Evolutionary conservation across 352 stramenopile genomes (phyloP), one percentile per base, ranked within the genome.

Genomic region (Pythium dissimile): DNA sequence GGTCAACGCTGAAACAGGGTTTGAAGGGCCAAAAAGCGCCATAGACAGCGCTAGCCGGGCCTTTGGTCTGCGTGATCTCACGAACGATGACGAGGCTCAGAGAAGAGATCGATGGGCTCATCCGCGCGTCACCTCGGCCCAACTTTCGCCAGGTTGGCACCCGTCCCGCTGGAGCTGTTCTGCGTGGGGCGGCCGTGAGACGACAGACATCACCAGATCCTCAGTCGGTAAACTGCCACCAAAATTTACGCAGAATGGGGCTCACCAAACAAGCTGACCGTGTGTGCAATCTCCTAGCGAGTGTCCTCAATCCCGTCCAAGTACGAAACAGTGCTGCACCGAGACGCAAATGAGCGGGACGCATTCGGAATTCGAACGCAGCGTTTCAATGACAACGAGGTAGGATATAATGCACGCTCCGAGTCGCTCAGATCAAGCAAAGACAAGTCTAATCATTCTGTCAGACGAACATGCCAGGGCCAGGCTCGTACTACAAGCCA

Each of bases 221-320:
- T 15, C 47, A 67, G 38, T 60, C 62, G 38, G 64, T 72, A 56
- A 15, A 49, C 9, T 42, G 13, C 27, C 27, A n/a, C n/a, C n/a
- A n/a, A n/a, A n/a, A n/a, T n/a, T 47, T 48, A 35, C 23, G 5
- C 11, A 45, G 10, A 8, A 4, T 8, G 23, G 12, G 6, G 12
- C 21, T 35, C 16, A 3, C 31, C n/a, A 54, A 9, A 6, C 4
- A 24, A 58, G 11, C 38, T 34, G 13, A 28, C 11, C 20, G 1
- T 46, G 7, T 24, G 10, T 62, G 41, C 27, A 63, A 20, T 35
- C 38, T 18, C 23, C 2, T 12, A 80, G 74, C 72, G 75, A 67
- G 67, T 85, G 45, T 70, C 77, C 30, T 92, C 82, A 32, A 92
- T 92, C 60, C 82, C 82, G 23, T 89, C 79, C 62, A 92, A 89